Evolutionary conservation across 768 basidiomycete genomes (phyloP).

Genomic region (Hemileccinum rubropunctum): DNA sequence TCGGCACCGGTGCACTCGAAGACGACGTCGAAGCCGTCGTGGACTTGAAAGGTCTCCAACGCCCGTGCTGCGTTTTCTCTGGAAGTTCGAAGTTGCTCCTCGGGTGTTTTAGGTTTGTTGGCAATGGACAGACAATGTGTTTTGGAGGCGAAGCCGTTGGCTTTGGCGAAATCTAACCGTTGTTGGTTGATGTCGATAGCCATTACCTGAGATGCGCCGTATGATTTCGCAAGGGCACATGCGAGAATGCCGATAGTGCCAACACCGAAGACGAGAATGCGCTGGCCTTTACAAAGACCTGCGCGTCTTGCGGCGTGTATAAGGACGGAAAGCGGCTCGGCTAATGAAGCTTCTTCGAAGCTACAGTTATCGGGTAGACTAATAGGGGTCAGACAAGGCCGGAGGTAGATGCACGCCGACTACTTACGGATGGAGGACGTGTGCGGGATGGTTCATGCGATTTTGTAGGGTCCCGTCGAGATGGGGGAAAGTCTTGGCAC

Average conservation of each 20-base stretch:
- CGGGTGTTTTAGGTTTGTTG: slow-evolving; percentile 49
- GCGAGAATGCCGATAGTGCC: slow-evolving; percentile 93
- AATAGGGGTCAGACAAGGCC: slow-evolving; percentile 12
- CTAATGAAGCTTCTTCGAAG: slow-evolving; percentile 81
- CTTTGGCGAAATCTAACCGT: slow-evolving; percentile 75
- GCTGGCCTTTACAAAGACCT: slow-evolving; percentile 47
- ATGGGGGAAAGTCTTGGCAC: slow-evolving; percentile 91
- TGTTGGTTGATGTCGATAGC: slow-evolving; percentile 84
- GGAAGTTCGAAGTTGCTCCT: slow-evolving; percentile 58
- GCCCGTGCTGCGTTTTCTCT: slow-evolving; percentile 53
- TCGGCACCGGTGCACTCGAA: slow-evolving; percentile 97
- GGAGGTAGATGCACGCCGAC: neutral
- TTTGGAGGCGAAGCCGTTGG: slow-evolving; percentile 72
- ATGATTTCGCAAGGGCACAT: slow-evolving; percentile 70
- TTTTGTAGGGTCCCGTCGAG: slow-evolving; percentile 89
- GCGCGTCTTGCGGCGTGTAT: slow-evolving; percentile 59
- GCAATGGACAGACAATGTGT: slow-evolving; percentile 60
- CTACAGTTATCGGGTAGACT: slow-evolving; percentile 76
- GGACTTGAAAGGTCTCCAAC: slow-evolving; percentile 53
- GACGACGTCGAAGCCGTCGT: slow-evolving; percentile 87
- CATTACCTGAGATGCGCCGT: slow-evolving; percentile 69
- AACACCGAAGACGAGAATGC: slow-evolving; percentile 86
- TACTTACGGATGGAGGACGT: slow-evolving; percentile 84
- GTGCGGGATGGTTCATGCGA: slow-evolving; percentile 84
- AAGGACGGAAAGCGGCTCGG: slow-evolving; percentile 92